Conservation (phyloP, 1,139 yeast genomes). For the Diutina sp. region DNA sequence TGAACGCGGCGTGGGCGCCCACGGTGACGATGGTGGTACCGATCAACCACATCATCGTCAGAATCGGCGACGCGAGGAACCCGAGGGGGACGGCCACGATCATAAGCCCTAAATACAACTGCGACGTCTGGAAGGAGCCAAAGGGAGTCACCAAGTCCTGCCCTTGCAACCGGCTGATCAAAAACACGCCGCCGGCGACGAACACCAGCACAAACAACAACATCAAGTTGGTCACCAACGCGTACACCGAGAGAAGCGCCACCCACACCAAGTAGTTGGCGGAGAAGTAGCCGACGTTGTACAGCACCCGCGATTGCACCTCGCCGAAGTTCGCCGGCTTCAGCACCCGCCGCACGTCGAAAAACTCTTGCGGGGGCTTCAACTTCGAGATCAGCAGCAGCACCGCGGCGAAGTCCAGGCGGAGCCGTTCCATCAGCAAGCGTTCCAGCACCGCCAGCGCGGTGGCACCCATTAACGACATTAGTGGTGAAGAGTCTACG, state of each 20-base stretch:
- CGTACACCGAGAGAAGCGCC: constrained; percentile 15
- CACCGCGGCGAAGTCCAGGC: constrained; percentile 19
- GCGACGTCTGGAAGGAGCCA: constrained; percentile 61
- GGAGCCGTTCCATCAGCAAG: constrained; percentile 38
- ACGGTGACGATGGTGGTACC: constrained; percentile 89
- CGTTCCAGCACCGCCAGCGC: constrained; percentile 24
- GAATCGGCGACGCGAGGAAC: constrained; percentile 83
- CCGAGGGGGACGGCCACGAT: constrained; percentile 78
- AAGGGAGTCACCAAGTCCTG: constrained; percentile 66
- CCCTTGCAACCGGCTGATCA: constrained; percentile 70
- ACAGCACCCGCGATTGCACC: constrained; percentile 75
- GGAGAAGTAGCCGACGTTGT: constrained; percentile 76
- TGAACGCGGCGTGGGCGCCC: constrained; percentile 79
- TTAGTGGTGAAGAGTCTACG: background rate
- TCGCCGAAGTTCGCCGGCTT: constrained; percentile 88
- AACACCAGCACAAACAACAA: constrained; percentile 70
- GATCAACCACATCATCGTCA: constrained; percentile 91
- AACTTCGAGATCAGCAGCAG: constrained; percentile 60
- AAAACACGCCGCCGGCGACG: constrained; percentile 58
- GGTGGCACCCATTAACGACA: constrained; percentile 1
- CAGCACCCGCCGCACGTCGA: constrained; percentile 78
- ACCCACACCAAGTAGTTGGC: constrained; percentile 45
- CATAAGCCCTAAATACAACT: constrained; percentile 78
- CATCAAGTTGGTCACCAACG: constrained; percentile 68
- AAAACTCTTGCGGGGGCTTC: constrained; percentile 86